Evolutionary conservation across 192 early-diverging fungal species (phyloP), one percentile per base, ranked within the genome.

Genomic region (Coemansia sp.): DNA sequence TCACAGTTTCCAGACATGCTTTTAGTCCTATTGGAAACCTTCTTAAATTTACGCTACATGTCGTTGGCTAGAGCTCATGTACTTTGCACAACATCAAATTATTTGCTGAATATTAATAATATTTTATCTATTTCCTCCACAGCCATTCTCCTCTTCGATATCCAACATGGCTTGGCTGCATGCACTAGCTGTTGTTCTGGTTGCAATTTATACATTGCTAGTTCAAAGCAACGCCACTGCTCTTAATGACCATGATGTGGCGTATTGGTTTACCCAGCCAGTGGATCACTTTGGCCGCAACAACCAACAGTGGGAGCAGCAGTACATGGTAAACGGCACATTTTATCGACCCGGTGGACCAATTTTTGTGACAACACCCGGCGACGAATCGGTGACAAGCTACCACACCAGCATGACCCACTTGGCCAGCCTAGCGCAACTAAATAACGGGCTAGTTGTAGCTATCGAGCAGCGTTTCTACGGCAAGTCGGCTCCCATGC

Each of bases 391-490:
- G 14, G 21, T 58, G 23, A 43, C 30, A 15, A 30, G 21, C 43
- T n/a, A 39, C 30, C 51, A 34, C 25, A 43, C 56, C 0, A 39
- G 42, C 19, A 14, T 33, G 37, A 57, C 55, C 0, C 51, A 58
- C 34, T 33, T 65, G 5, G 26, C 51, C 17, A 62, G 70, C 17
- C 32, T 84, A n/a, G 80, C 80, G 8, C 60, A 78, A 40, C 43
- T 51, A 6, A 69, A 68, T n/a, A 66, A 72, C 32, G 84, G 78
- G 9, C 37, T 82, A 2, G 41, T 82, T 3, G 73, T 84, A 6
- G 59, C 58, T 2, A 23, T 83, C 19, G 82, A 86, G 53, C 85
- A 84, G 38, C 42, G 84, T 13, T 83, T 67, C 62, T 83, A 81
- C 41, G 83, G 83, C 14, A 56, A 56, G n/a, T 76, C 77, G 1